phyloP scores from a whole-genome alignment of 2,329 filamentous ascomycete species.

The Orbilia brochopaga region DNA sequence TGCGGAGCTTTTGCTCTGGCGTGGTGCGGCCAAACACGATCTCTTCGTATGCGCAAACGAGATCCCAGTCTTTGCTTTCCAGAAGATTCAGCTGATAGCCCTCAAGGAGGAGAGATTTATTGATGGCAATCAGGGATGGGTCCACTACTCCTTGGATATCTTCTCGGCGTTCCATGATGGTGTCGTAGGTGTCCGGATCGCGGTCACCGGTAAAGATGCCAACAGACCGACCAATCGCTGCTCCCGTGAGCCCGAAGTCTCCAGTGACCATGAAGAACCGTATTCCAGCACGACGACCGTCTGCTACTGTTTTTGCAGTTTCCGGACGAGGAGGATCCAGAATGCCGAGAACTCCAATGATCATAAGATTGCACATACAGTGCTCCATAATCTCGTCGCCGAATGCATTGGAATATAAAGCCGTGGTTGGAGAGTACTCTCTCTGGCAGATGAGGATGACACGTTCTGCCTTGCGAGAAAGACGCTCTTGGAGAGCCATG shows the following conservation, averaged over 20 bases:
- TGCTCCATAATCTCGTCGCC: constrained; percentile 61
- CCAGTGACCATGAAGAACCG: constrained; percentile 67
- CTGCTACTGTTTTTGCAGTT: constrained; percentile 64
- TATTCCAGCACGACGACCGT: constrained; percentile 65
- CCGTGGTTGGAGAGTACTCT: constrained; percentile 54
- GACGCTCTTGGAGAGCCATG: constrained; percentile 58
- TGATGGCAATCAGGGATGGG: constrained; percentile 19
- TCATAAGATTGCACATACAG: constrained; percentile 60
- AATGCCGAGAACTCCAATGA: constrained; percentile 67
- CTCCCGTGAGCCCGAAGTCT: constrained; percentile 66
- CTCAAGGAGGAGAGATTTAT: not conserved
- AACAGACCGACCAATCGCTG: constrained; percentile 66
- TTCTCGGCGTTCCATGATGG: constrained; percentile 65
- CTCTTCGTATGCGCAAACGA: constrained; percentile 63
- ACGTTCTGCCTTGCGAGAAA: constrained; percentile 60
- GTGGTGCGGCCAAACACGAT: constrained; percentile 65
- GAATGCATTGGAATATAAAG: constrained; percentile 61
- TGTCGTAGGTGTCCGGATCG: constrained; percentile 60
- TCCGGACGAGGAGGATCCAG: constrained; percentile 69
- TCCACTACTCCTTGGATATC: constrained; percentile 59
- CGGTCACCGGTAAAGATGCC: constrained; percentile 64
- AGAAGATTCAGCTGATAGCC: constrained; percentile 56
- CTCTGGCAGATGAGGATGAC: constrained; percentile 57
- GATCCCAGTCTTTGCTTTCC: constrained; percentile 62
- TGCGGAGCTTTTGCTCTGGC: constrained; percentile 62